Percentiles rank a stretch among this genome's conserved stretches.
These are phyloP conservation scores for Schizophyllum amplum DNA, from an alignment of 1,284 basidiomycete genomes.

Conservation along the genomic window DNA sequence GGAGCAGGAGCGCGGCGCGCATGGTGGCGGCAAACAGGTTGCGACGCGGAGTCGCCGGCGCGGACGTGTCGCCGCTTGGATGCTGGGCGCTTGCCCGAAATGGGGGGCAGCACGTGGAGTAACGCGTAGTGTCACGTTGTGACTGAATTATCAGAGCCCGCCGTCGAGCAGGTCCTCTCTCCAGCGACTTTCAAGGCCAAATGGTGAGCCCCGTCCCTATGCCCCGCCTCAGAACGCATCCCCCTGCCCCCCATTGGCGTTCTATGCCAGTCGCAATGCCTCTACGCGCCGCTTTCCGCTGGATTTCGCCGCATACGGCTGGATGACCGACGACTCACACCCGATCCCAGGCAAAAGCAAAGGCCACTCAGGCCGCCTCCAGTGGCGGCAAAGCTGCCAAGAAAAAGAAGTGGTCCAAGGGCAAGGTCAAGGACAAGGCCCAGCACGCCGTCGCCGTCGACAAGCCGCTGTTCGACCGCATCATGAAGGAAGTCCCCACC, in stretches of 20 bases:
- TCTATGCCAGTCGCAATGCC: not conserved
- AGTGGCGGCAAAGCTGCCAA: constrained; percentile 80
- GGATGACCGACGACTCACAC: not conserved
- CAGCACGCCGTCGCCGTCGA: constrained; percentile 92
- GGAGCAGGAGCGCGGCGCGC: not conserved
- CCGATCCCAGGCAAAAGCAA: constrained; percentile 61
- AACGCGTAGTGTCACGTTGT: not conserved
- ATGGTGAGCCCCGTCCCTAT: not conserved
- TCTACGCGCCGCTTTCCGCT: not conserved
- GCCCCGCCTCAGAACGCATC: not conserved
- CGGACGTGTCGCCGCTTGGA: not conserved
- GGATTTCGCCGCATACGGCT: not conserved
- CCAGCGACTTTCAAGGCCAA: not conserved
- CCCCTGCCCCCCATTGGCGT: not conserved
- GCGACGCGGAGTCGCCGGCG: not conserved
- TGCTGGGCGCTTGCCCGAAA: not conserved
- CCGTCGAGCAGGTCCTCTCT: not conserved
- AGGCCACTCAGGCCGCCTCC: constrained; percentile 60
- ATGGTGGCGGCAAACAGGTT: not conserved
- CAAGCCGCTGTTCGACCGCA: constrained; percentile 88
- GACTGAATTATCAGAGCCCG: not conserved
- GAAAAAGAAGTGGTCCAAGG: constrained; percentile 99
- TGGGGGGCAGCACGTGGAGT: not conserved
- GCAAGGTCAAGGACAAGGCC: constrained; percentile 99
- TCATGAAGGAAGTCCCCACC: constrained; percentile 98